Base-by-base conservation (phyloP, 2,329 filamentous ascomycete genomes). In the Trichoderma aggressivum region DNA sequence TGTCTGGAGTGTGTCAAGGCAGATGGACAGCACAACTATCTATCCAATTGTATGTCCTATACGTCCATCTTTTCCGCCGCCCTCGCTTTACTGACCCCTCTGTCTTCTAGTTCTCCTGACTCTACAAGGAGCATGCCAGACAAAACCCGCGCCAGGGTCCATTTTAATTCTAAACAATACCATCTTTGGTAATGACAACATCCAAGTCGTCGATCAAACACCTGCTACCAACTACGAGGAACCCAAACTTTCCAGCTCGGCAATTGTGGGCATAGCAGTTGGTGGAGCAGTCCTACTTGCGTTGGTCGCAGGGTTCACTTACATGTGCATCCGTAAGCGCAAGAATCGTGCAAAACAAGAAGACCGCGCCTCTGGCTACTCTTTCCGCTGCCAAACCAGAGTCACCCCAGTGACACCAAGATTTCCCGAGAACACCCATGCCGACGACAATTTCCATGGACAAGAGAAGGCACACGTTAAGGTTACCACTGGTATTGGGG, bases 41-140 rank as follows among this genome's bases (percentile, higher is more conserved):
- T 88, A 7, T 81, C 84, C 64, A 88, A 88, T 74, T 86, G 86
- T 87, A 78, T 74, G 82, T 74, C 7, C n/a, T 62, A 32, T 4
- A n/a, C 56, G 34, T 26, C 43, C 26, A 36, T 60, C 1, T 66
- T 2, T 60, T 12, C n/a, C 32, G 10, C 24, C 14, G 14, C 43
- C 8, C 67, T 75, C 65, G 1, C n/a, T 30, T 63, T 53, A n/a
- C 67, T 70, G 12, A 71, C 18, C 24, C 21, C 18, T 18, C 4
- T 16, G 3, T 2, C 14, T 34, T 36, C n/a, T 10, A 87, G 86
- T 84, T 72, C 79, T 89, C 62, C 77, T 86, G 5, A 86, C 86
- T 10, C 80, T 89, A 5, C 80, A 84, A 73, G 85, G 86, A 3
- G 86, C 84, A 59, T 89, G 87, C 73, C 77, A 80, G 43, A 85